Evolutionary conservation across 2,329 filamentous ascomycete genomes (phyloP).

Genomic region (Orbilia javanica): DNA sequence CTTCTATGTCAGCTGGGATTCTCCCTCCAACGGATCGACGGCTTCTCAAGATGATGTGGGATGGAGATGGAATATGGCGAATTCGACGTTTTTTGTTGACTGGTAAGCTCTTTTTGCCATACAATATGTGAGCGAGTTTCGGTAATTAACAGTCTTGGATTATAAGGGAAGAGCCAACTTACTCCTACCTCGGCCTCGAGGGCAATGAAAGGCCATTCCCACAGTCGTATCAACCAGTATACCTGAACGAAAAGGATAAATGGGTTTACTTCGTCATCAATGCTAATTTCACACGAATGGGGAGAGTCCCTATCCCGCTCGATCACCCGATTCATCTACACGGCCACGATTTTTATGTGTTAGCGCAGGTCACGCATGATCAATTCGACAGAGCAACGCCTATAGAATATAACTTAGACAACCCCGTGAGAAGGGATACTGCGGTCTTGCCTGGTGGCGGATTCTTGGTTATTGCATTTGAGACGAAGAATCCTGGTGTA

Average conservation of each 20-base stretch:
- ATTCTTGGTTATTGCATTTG: conserved; percentile 69
- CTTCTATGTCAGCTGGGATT: conserved; percentile 23
- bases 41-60: background rate
- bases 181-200: conserved; percentile 44
- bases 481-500: conserved; percentile 69
- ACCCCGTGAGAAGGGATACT: conserved; percentile 70
- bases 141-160: background rate
- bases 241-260: conserved; percentile 71
- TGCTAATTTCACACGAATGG: conserved; percentile 59
- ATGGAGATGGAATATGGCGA: conserved; percentile 46
- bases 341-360: conserved; percentile 69
- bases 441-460: conserved; percentile 68
- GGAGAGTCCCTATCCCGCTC: conserved; percentile 39
- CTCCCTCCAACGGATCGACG: conserved; percentile 8
- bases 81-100: conserved; percentile 32
- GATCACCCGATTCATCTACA: conserved; percentile 70
- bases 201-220: conserved; percentile 52
- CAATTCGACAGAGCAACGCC: conserved; percentile 14
- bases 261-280: conserved; percentile 65
- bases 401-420: conserved; percentile 63
- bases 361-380: conserved; percentile 42
- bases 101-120: conserved; percentile 23
- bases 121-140: background rate
- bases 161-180: conserved; percentile 35
- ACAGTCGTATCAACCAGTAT: conserved; percentile 67